These are phyloP conservation scores for Oryza officinalis DNA, from an alignment of 176 grass and related monocot species.

Conservation along the genomic window DNA sequence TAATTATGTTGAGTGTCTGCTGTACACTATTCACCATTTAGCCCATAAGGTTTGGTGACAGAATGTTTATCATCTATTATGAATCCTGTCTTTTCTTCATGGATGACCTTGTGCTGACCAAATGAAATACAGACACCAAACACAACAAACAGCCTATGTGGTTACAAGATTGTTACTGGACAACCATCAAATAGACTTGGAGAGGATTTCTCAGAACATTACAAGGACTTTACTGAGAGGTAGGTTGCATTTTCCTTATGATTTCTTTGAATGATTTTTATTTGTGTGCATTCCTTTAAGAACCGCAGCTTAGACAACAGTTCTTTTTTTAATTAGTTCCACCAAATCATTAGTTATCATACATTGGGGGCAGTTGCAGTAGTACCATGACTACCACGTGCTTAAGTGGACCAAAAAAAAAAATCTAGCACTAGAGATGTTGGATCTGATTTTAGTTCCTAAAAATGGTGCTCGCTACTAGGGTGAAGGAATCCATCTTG, in stretches of 20 bases:
- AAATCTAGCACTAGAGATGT: neutral
- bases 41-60: conserved; percentile 77
- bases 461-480: neutral
- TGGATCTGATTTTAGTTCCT: conserved; percentile 5
- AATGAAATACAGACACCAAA: conserved; percentile 79
- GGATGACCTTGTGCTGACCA: conserved; percentile 33
- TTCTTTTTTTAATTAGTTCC: conserved; percentile 6
- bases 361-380: neutral
- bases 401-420: neutral
- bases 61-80: conserved; percentile 31
- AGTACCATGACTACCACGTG: neutral
- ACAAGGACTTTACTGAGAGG: conserved; percentile 95
- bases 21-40: conserved; percentile 96
- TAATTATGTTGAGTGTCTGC: conserved; percentile 85
- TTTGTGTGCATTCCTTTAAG: conserved; percentile 9
- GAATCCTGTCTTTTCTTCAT: conserved; percentile 24
- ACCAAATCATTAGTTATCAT: neutral
- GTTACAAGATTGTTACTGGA: conserved; percentile 98
- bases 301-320: neutral
- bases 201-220: conserved; percentile 90
- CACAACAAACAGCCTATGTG: conserved; percentile 95
- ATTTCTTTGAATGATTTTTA: conserved; percentile 12
- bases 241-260: conserved; percentile 34
- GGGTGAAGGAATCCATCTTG: neutral
- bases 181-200: conserved; percentile 98